Evolutionary conservation across 768 basidiomycete genomes (phyloP).

Genomic region (Phlebiopsis gigantea): DNA sequence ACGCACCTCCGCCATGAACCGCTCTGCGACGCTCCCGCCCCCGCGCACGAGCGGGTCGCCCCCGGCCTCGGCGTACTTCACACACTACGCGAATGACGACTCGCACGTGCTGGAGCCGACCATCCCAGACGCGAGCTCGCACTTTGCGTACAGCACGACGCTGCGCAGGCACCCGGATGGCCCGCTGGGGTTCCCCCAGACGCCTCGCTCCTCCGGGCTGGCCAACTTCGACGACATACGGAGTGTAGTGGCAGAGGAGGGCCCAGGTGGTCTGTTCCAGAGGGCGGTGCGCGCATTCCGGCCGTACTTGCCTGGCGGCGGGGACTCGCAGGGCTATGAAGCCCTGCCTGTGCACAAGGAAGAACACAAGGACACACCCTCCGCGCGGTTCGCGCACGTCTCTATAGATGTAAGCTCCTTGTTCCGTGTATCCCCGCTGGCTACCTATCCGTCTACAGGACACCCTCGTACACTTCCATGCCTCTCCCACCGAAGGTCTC

Average conservation of each 20-base stretch:
- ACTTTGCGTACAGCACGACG: conserved; percentile 83
- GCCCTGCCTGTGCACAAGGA: conserved; percentile 27
- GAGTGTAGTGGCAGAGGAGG: conserved; percentile 23
- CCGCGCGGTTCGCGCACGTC: conserved; percentile 62
- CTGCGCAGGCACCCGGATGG: conserved; percentile 62
- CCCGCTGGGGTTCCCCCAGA: conserved; percentile 36
- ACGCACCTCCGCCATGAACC: conserved; percentile 12
- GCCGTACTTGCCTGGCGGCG: conserved; percentile 12
- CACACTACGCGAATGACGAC: conserved; percentile 45
- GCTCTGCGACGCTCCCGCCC: conserved; percentile 6
- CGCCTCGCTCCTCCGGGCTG: conserved; percentile 19
- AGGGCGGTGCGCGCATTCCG: conserved; percentile 24
- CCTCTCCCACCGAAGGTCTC: conserved; percentile 59
- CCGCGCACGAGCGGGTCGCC: conserved; percentile 45
- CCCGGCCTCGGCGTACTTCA: conserved; percentile 80
- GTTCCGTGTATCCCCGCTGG: conserved; percentile 1
- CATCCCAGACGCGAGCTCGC: conserved; percentile 53
- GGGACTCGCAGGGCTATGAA: conserved; percentile 17
- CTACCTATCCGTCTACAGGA: conserved; percentile 41
- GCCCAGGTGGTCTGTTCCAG: conserved; percentile 41
- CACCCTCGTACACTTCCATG: conserved; percentile 65
- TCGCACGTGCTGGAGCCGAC: conserved; percentile 50
- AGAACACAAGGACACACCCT: conserved; percentile 44
- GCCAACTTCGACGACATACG: conserved; percentile 28
- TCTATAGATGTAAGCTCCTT: conserved; percentile 51